Conservation (phyloP, 2,329 filamentous ascomycete species). For the Fonsecaea monophora region DNA sequence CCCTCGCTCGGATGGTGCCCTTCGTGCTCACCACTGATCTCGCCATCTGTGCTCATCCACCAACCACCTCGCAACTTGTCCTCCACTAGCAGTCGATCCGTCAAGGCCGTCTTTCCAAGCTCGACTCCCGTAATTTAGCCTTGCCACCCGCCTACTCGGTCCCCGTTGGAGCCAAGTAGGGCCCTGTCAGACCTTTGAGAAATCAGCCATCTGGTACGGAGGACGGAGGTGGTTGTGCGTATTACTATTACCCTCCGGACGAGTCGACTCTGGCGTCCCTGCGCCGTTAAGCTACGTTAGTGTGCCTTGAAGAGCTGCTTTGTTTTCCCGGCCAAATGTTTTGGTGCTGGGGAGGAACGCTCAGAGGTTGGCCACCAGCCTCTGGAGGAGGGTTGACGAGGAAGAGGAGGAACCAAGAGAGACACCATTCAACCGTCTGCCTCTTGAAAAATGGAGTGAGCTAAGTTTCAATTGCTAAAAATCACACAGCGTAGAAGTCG, state of each 20-base stretch:
- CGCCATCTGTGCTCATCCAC: slow-evolving; percentile 14
- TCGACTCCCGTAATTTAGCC: slow-evolving; percentile 23
- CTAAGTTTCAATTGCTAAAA: slow-evolving; percentile 6
- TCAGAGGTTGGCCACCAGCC: neutral
- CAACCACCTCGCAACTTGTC: slow-evolving; percentile 7
- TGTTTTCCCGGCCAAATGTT: neutral
- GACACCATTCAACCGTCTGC: neutral
- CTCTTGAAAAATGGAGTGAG: neutral
- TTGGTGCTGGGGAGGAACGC: neutral
- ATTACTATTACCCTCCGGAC: neutral
- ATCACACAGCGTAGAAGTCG: neutral
- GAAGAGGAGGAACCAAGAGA: neutral
- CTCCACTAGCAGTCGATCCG: slow-evolving; percentile 6
- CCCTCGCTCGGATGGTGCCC: neutral
- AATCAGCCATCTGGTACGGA: neutral
- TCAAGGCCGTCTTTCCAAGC: slow-evolving; percentile 7
- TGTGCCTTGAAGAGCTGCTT: neutral
- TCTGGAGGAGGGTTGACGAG: neutral
- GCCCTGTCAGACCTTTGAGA: slow-evolving; percentile 2
- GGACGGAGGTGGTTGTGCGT: neutral
- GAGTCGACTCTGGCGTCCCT: neutral
- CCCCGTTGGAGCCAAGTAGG: neutral
- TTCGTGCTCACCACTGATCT: slow-evolving; percentile 20
- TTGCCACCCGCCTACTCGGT: neutral
- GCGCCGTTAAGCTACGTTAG: neutral